Percentiles rank a stretch among this genome's conserved stretches.
These are phyloP conservation scores for Trypanosoma congolense DNA, from an alignment of 208 protist genomes.

Conservation along the genomic window DNA sequence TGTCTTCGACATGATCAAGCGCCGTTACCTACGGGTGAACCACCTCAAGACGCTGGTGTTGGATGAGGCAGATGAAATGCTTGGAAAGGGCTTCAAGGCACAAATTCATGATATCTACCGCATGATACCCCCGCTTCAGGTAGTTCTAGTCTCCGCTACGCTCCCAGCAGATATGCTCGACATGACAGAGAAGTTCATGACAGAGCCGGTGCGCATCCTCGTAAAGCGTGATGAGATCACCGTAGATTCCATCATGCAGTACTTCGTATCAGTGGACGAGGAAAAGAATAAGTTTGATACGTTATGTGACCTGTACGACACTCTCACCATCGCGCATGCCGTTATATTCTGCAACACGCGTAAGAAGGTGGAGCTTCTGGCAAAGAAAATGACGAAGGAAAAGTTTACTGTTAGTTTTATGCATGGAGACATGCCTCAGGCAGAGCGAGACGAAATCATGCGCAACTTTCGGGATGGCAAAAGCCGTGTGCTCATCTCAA, in stretches of 20 bases:
- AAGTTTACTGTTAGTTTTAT: conserved; percentile 97
- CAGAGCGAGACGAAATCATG: conserved; percentile 98
- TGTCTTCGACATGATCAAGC: conserved; percentile 97
- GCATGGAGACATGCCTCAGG: conserved; percentile 97
- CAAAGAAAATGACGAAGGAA: conserved; percentile 93
- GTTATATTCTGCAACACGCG: conserved; percentile 99
- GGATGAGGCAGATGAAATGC: conserved; percentile 99
- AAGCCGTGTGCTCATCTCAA: conserved; percentile 98
- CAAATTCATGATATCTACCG: conserved; percentile 99
- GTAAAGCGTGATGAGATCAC: conserved; percentile 99
- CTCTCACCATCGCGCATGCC: conserved; percentile 96
- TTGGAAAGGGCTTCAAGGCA: conserved; percentile 98
- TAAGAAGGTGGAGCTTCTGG: conserved; percentile 98
- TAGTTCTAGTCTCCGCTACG: conserved; percentile 88
- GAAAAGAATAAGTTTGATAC: conserved; percentile 99
- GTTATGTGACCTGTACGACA: conserved; percentile 98
- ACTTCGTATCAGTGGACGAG: conserved; percentile 97
- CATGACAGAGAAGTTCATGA: conserved; percentile 98
- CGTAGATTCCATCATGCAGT: conserved; percentile 97
- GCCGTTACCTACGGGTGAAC: conserved; percentile 73
- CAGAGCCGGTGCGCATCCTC: conserved; percentile 96
- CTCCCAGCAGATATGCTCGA: conserved; percentile 89
- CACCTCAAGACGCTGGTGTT: conserved; percentile 94
- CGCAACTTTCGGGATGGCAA: conserved; percentile 95
- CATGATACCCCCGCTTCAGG: conserved; percentile 88